These are phyloP conservation scores for Exobasidium rhododendri DNA, from an alignment of 1,284 basidiomycete genomes.

Conservation along the genomic window DNA sequence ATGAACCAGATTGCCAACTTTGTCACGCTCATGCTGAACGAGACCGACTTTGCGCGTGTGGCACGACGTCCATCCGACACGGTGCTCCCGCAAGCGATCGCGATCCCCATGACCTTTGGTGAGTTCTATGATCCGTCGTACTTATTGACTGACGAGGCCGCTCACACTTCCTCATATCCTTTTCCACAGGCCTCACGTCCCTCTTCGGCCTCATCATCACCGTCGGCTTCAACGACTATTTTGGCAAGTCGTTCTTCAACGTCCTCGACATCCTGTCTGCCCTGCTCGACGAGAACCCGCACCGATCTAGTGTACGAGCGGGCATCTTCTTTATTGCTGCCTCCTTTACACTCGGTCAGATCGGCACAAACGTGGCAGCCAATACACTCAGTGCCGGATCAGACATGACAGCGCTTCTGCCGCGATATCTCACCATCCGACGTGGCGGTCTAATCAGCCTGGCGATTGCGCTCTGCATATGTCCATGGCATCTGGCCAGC, in stretches of 20 bases:
- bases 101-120: conserved; percentile 70
- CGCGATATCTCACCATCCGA: conserved; percentile 79
- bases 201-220: conserved; percentile 81
- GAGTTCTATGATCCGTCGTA: no score
- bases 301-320: conserved; percentile 57
- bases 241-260: conserved; percentile 74
- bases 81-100: conserved; percentile 43
- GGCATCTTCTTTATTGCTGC: conserved; percentile 63
- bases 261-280: conserved; percentile 70
- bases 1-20: conserved; percentile 39
- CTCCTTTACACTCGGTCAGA: conserved; percentile 71
- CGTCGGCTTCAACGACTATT: conserved; percentile 72
- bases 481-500: conserved; percentile 75
- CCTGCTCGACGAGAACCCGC: conserved; percentile 68
- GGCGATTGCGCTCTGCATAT: conserved; percentile 69
- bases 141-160: no score
- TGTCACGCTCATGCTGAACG: conserved; percentile 40
- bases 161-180: no score
- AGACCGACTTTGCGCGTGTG: conserved; percentile 39
- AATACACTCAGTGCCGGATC: conserved; percentile 81
- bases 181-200: no score
- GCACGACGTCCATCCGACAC: conserved; percentile 29
- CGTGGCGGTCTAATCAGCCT: conserved; percentile 76
- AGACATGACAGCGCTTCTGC: conserved; percentile 71
- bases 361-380: conserved; percentile 65